phyloP scores from a whole-genome alignment of 345 rosid species.

The Aurinia saxatilis region DNA sequence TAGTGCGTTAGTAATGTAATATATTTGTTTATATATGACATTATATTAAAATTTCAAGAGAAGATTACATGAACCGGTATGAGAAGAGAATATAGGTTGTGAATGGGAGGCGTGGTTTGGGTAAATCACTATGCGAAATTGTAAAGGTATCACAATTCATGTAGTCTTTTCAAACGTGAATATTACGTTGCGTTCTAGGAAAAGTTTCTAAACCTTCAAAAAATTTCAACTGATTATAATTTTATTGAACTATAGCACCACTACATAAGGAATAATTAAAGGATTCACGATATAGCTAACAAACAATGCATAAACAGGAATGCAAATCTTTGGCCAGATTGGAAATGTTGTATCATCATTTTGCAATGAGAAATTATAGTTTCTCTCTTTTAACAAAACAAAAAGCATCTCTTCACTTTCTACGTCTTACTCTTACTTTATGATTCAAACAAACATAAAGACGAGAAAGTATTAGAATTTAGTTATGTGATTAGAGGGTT shows the following conservation, averaged over 20 bases:
- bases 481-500: not conserved
- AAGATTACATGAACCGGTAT: too few relatives aligned
- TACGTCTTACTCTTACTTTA: not conserved
- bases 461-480: not conserved
- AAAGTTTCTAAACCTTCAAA: not conserved
- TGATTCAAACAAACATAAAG: not conserved
- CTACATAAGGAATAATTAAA: not conserved
- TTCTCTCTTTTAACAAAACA: slow-evolving; percentile 9
- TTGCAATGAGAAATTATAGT: not conserved
- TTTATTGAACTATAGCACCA: not conserved
- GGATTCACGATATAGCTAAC: not conserved
- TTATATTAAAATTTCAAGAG: too few relatives aligned
- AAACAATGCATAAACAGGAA: not conserved
- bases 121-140: too few relatives aligned
- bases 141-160: too few relatives aligned
- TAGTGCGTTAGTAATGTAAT: too few relatives aligned
- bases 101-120: too few relatives aligned
- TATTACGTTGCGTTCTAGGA: not conserved
- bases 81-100: too few relatives aligned
- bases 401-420: slow-evolving; percentile 1
- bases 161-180: too few relatives aligned
- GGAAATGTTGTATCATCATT: slow-evolving; percentile 4
- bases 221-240: not conserved
- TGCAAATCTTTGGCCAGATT: slow-evolving; percentile 3
- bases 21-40: too few relatives aligned